Evolutionary conservation across 495 filamentous ascomycete species (phyloP).

Genomic region (Penicillium cinerascens): DNA sequence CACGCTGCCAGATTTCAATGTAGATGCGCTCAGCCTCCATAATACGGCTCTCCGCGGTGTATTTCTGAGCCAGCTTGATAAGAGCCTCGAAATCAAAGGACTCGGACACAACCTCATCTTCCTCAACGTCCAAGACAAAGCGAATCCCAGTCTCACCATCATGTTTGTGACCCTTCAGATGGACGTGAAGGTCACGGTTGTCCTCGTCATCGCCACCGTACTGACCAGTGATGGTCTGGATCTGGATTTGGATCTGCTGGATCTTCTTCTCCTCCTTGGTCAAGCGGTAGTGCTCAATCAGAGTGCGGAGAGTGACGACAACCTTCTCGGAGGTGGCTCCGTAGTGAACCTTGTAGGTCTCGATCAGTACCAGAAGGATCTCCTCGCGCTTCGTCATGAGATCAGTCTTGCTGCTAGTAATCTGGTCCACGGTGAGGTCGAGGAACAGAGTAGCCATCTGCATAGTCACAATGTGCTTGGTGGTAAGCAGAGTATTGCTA

Average conservation of each 20-base stretch:
- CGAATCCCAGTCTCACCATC: slow-evolving; percentile 16
- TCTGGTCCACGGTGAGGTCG: slow-evolving; percentile 26
- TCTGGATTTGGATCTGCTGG: slow-evolving; percentile 10
- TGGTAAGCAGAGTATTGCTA: slow-evolving; percentile 25
- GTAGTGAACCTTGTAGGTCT: slow-evolving; percentile 38
- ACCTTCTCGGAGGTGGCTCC: slow-evolving; percentile 31
- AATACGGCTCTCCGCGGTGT: slow-evolving; percentile 19
- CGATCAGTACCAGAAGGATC: slow-evolving; percentile 28
- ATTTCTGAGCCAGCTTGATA: slow-evolving; percentile 20
- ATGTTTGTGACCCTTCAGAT: slow-evolving; percentile 19
- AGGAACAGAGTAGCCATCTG: slow-evolving; percentile 31
- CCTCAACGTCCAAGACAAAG: slow-evolving; percentile 20
- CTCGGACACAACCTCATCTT: slow-evolving; percentile 19
- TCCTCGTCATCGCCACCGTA: slow-evolving; percentile 8
- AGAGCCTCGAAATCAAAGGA: slow-evolving; percentile 22
- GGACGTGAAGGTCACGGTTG: slow-evolving; percentile 26
- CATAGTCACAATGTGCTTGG: slow-evolving; percentile 29
- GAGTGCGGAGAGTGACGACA: slow-evolving; percentile 21
- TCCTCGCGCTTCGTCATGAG: slow-evolving; percentile 35
- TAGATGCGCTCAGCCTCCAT: slow-evolving; percentile 28
- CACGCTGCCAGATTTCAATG: slow-evolving; percentile 37
- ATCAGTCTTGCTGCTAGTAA: slow-evolving; percentile 29
- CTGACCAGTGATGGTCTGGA: slow-evolving; percentile 13
- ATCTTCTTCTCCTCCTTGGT: slow-evolving; percentile 27
- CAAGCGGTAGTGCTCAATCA: slow-evolving; percentile 33